A percentile compares a stretch with the other conserved stretches of the same genome.
phyloP scores from a whole-genome alignment of 1,139 yeast genomes.

The Pichia sp. region DNA sequence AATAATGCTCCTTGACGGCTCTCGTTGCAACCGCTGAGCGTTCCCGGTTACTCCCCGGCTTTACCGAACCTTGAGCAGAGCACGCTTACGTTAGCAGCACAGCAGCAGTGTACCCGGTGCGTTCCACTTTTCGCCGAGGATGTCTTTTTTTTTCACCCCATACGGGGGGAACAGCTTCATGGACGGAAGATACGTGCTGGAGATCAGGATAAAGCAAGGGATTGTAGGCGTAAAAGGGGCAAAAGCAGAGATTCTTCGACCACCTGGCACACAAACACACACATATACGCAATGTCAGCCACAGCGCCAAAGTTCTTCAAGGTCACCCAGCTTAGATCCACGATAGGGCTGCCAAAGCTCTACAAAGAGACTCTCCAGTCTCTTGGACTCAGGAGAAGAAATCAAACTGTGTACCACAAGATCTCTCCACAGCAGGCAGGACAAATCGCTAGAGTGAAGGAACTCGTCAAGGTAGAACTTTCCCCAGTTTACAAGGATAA shows the following conservation, averaged over 20 bases:
- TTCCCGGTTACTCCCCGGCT: neutral
- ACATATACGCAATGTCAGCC: conserved; percentile 12
- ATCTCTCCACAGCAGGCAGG: conserved; percentile 84
- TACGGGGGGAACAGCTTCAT: neutral
- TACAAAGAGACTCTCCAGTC: conserved; percentile 63
- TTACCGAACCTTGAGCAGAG: neutral
- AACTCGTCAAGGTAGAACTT: conserved; percentile 80
- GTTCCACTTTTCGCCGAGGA: neutral
- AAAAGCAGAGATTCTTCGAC: too few relatives aligned
- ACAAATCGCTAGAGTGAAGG: conserved; percentile 77
- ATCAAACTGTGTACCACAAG: conserved; percentile 67
- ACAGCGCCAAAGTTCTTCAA: conserved; percentile 41
- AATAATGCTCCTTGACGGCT: neutral
- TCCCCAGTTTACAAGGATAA: conserved; percentile 51
- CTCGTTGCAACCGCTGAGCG: neutral
- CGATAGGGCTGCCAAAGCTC: conserved; percentile 77
- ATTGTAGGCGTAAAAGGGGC: too few relatives aligned
- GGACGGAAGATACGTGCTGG: neutral
- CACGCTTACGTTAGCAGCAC: neutral
- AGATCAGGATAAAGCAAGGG: neutral
- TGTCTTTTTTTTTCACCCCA: neutral
- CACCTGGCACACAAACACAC: neutral
- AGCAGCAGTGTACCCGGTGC: neutral
- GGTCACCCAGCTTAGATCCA: conserved; percentile 74
- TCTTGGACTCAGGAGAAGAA: conserved; percentile 73